phyloP scores from a whole-genome alignment of 768 basidiomycete species.

The Mrakia blollopis region DNA sequence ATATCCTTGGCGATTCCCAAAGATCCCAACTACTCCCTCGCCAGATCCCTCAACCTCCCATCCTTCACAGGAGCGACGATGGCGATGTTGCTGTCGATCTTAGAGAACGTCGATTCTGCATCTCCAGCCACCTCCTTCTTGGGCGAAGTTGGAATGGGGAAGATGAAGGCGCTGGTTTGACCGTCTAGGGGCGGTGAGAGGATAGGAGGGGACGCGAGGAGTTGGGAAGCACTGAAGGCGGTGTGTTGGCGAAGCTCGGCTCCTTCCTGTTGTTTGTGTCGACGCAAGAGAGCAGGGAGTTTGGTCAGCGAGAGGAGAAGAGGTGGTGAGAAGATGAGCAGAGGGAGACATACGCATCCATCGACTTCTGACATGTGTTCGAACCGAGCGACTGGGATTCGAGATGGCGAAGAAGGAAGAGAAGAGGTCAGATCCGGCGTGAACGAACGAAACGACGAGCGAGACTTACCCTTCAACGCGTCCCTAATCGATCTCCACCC shows the following conservation, averaged over 20 bases:
- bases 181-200: neutral
- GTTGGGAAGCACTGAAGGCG: too few species aligned
- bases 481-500: constrained; percentile 42
- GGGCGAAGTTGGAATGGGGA: neutral
- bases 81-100: constrained; percentile 23
- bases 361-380: constrained; percentile 61
- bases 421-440: too few species aligned
- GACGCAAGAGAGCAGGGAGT: neutral
- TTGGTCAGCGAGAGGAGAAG: neutral
- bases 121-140: neutral
- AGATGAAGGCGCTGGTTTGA: neutral
- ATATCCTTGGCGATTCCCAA: too few species aligned
- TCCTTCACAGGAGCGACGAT: constrained; percentile 22
- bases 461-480: constrained; percentile 54
- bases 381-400: neutral
- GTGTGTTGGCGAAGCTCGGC: neutral
- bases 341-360: constrained; percentile 50
- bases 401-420: neutral
- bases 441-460: constrained; percentile 43
- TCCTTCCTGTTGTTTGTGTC: neutral
- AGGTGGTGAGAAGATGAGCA: neutral
- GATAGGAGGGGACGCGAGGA: neutral
- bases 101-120: constrained; percentile 3
- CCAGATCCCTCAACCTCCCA: constrained; percentile 23
- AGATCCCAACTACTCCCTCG: neutral